Conservation (phyloP, 2,329 filamentous ascomycete species). For the Arthrobotrys sphaeroides region DNA sequence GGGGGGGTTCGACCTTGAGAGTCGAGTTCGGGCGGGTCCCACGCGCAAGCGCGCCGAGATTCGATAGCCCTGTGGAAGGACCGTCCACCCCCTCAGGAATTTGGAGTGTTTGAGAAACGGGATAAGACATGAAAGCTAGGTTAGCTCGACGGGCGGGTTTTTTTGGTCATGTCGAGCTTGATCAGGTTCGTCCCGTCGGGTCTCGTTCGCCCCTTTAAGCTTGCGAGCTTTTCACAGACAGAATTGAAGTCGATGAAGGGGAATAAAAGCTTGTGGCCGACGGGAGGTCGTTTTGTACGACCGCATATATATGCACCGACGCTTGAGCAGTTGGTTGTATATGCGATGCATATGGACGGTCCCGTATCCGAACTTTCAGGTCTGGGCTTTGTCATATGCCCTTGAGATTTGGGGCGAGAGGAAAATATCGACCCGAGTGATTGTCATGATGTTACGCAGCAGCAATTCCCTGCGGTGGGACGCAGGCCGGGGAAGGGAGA, state of each 20-base stretch:
- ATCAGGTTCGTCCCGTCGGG: slow-evolving; percentile 16
- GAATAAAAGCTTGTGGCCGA: slow-evolving; percentile 5
- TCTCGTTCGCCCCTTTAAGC: slow-evolving; percentile 43
- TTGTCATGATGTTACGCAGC: slow-evolving; percentile 42
- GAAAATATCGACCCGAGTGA: slow-evolving; percentile 43
- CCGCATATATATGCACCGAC: slow-evolving; percentile 15
- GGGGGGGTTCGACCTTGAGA: not conserved
- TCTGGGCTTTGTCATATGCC: not conserved
- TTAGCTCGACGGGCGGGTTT: slow-evolving; percentile 16
- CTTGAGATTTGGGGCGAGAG: slow-evolving; percentile 20
- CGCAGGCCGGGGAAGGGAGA: not conserved
- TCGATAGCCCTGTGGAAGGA: slow-evolving; percentile 8
- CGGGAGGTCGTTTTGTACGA: slow-evolving; percentile 28
- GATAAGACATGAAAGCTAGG: slow-evolving; percentile 43
- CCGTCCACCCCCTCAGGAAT: slow-evolving; percentile 22
- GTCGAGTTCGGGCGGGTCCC: slow-evolving; percentile 15
- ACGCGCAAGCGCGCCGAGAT: slow-evolving; percentile 23
- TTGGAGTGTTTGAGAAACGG: slow-evolving; percentile 48
- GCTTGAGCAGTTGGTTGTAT: too few relatives aligned
- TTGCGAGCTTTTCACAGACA: not conserved
- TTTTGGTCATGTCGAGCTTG: slow-evolving; percentile 1
- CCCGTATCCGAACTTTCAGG: not conserved
- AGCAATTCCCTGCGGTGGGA: slow-evolving; percentile 6
- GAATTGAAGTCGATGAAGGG: not conserved
- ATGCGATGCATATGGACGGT: not conserved